Percentiles rank a stretch among this genome's conserved stretches.
phyloP scores from a whole-genome alignment of 2,329 filamentous ascomycete species.

The Penicillium palitans region DNA sequence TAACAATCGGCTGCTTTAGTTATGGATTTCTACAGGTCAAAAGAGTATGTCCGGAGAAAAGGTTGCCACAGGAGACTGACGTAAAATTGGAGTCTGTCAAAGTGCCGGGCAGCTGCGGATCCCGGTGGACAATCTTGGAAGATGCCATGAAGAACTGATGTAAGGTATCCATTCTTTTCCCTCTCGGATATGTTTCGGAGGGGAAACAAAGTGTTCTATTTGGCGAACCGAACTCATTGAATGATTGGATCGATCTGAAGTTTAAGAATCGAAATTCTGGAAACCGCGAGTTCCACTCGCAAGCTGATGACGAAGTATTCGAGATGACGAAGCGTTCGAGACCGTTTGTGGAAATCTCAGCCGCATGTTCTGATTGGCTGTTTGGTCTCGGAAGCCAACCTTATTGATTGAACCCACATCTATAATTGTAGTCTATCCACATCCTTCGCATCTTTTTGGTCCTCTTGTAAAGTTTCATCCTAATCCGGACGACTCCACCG shows the following conservation, averaged over 20 bases:
- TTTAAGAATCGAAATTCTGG: slow-evolving; percentile 4
- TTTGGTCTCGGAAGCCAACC: not conserved
- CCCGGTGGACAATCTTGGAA: not conserved
- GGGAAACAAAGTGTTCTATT: not conserved
- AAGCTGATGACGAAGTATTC: slow-evolving; percentile 8
- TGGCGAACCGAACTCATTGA: not conserved
- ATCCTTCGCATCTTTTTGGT: slow-evolving; percentile 2
- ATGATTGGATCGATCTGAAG: slow-evolving; percentile 4
- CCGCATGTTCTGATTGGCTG: slow-evolving; percentile 7
- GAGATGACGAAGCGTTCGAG: slow-evolving; percentile 10
- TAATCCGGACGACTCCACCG: slow-evolving; percentile 5
- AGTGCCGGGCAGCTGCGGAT: not conserved
- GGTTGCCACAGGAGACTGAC: slow-evolving; percentile 6
- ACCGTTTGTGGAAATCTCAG: slow-evolving; percentile 3
- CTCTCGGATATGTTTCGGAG: not conserved
- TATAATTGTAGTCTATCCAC: slow-evolving; percentile 12
- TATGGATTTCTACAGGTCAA: not conserved
- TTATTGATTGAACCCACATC: slow-evolving; percentile 6
- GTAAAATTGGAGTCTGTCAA: not conserved
- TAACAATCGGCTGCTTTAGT: not conserved
- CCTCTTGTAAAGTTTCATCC: not conserved
- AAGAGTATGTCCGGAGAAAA: not conserved
- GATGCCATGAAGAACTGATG: slow-evolving; percentile 2
- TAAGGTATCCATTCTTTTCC: not conserved
- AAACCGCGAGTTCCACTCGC: not conserved